phyloP scores from a whole-genome alignment of 1,284 basidiomycete genomes.

The Malassezia obtusa region DNA sequence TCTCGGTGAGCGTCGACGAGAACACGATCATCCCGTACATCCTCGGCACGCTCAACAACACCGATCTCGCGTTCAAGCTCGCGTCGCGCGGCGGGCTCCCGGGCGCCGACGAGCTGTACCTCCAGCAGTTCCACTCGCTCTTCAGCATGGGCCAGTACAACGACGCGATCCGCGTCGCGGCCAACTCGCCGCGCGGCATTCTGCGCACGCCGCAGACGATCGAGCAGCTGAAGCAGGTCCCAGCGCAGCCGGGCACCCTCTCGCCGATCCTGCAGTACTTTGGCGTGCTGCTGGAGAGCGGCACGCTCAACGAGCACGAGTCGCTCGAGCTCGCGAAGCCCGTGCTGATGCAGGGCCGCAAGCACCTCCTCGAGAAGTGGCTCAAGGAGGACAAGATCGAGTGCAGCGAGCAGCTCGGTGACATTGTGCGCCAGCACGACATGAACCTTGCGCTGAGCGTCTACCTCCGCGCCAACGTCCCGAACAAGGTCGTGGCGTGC shows the following conservation, averaged over 20 bases:
- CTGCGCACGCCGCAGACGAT: constrained; percentile 90
- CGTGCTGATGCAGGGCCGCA: constrained; percentile 89
- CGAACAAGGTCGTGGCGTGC: constrained; percentile 93
- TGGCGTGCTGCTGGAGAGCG: constrained; percentile 92
- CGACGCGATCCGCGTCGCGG: constrained; percentile 97
- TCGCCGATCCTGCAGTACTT: constrained; percentile 98
- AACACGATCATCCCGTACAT: constrained; percentile 93
- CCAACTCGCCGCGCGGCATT: constrained; percentile 92
- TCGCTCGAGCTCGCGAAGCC: constrained; percentile 92
- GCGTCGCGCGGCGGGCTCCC: constrained; percentile 94
- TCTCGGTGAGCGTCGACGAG: constrained; percentile 94
- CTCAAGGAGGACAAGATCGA: constrained; percentile 99
- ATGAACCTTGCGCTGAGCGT: constrained; percentile 98
- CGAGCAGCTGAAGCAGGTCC: constrained; percentile 93
- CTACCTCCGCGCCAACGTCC: constrained; percentile 93
- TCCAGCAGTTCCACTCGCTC: constrained; percentile 87
- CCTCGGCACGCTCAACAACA: constrained; percentile 85
- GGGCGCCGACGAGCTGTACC: constrained; percentile 92
- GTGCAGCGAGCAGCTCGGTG: constrained; percentile 95
- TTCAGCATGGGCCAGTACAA: constrained; percentile 82
- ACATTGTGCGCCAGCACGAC: constrained; percentile 88
- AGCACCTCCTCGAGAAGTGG: constrained; percentile 98
- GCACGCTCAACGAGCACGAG: constrained; percentile 92
- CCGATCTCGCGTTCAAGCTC: constrained; percentile 94
- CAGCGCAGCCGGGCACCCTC: constrained; percentile 76